Evolutionary conservation across 2,329 filamentous ascomycete species (phyloP), one percentile per base, ranked within the genome.

Genomic region (Monilinia polystroma): DNA sequence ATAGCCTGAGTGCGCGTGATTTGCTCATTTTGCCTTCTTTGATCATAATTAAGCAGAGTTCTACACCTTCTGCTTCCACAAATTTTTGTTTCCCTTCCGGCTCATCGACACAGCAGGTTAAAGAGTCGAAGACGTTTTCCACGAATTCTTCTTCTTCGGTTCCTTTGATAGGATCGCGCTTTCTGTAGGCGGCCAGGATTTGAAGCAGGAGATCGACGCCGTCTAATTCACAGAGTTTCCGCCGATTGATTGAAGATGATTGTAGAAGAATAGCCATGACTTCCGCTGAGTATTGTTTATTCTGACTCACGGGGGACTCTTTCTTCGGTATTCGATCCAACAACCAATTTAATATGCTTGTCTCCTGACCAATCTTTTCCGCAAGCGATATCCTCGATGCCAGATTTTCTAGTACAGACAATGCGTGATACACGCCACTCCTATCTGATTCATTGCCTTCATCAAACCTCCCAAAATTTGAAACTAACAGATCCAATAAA

Each of bases 251-350:
- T 0, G 84, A 71, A 4, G 91, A 92, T 1, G 87, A 87, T 77
- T 97, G 93, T 23, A 94, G 83, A 11, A 99, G 80, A 65, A 99
- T 95, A 16, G 94, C 93, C 3, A 99, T 82, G 10, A 98, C 86
- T 78, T 99, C 95, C 20, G 94, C 92, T 0, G 93, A 86, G 76
- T 98, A 99, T 77, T 97, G 94, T 76, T 95, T 96, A 76, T 99
- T 99, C 76, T 99, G 95, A 6, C 87, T 84, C 0, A 96, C 86
- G 0, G 82, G 81, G 4, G 80, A 80, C 76, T 97, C 92, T 62
- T 84, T 84, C 66, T 82, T 83, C 72, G 90, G 87, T 69, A 92
- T 90, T 60, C 95, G 86, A 60, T 83, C 79, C 47, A 97, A 80
- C 3, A 99, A 83, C 92, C 92, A 98, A 55, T 84, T 80, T 10